Evolutionary conservation across 2,329 filamentous ascomycete species (phyloP), one percentile per base, ranked within the genome.

Genomic region (Cytospora paraplurivora): DNA sequence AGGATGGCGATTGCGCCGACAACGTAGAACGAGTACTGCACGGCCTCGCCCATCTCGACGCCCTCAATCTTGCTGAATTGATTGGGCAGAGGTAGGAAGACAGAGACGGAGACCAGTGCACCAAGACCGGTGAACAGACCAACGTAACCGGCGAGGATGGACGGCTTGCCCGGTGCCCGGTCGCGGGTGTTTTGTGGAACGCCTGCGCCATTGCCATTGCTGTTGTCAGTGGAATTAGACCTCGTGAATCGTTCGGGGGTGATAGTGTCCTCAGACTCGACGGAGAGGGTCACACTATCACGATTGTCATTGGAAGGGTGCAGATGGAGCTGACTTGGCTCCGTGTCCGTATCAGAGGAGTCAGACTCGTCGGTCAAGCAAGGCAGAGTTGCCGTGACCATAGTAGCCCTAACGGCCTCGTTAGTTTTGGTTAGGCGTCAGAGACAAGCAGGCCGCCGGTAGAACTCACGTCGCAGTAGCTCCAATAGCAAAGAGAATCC

Each of bases 331-430:
- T 80, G 79, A 38, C 70, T 72, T 69, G 67, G 62, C 63, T 62
- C 58, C 13, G 58, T 54, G 13, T 58, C 56, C 44, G 54, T 19
- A 37, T 60, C 62, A 17, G 69, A 71, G 47, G 63, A 68, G 1
- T 70, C 67, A 47, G 72, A 77, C 37, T 85, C 83, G 67, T 84
- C 83, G 6, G 86, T 88, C 68, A 89, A 76, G 12, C 84, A 88
- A 1, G 95, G 95, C 32, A 99, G 81, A 53, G 96, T 92, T 4
- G 95, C 95, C 10, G 95, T 98, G 21, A 99, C 95, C 95, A 99
- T 99, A 1, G 95, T 98, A 15, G 93, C 85, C 6, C 84, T 87
- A 19, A 49, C 61, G 54, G 6, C 37, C 3, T 61, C 51, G 59
- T 67, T 49, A 67, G 56, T 52, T 52, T 47, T 10, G 44, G 4